Evolutionary conservation across 352 stramenopile genomes (phyloP).

Genomic region (Pythium periplocum): DNA sequence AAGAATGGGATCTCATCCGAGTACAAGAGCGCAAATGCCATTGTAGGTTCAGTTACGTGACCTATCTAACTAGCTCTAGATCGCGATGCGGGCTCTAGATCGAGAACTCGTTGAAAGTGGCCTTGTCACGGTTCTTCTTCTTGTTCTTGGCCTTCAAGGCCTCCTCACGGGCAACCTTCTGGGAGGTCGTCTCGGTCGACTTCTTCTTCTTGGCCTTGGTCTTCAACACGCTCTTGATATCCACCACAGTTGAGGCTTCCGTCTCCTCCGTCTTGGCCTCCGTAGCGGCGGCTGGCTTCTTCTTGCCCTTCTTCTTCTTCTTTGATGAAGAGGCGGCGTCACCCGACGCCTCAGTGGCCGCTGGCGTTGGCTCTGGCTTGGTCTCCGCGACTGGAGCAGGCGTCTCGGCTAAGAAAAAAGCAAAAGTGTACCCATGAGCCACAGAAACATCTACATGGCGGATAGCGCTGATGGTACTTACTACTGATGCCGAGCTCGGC

Average conservation of each 20-base stretch:
- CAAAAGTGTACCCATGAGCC: conserved; percentile 1
- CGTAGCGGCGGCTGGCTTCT: conserved; percentile 24
- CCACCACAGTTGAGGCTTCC: conserved; percentile 25
- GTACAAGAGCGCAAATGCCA: too few species aligned
- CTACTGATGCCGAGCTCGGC: conserved; percentile 59
- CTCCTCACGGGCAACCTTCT: conserved; percentile 67
- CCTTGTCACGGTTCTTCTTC: conserved; percentile 74
- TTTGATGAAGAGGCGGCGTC: conserved; percentile 18
- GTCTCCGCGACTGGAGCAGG: conserved; percentile 10
- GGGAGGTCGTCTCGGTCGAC: conserved; percentile 41
- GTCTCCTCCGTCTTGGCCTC: conserved; percentile 19
- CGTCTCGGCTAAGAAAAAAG: conserved; percentile 5
- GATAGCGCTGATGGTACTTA: conserved; percentile 8
- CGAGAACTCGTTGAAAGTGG: conserved; percentile 79
- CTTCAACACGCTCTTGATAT: conserved; percentile 77
- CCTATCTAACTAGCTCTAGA: too few species aligned
- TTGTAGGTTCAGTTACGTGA: too few species aligned
- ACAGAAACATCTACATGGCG: background rate
- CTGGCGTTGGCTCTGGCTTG: conserved; percentile 6
- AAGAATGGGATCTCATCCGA: too few species aligned
- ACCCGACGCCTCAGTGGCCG: conserved; percentile 15
- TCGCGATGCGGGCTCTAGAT: conserved; percentile 27
- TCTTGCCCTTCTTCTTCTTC: conserved; percentile 41
- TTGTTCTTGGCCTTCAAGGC: conserved; percentile 64
- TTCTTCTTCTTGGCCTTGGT: conserved; percentile 75